phyloP scores from a whole-genome alignment of 2,329 filamentous ascomycete genomes.

The Cladosporium sp. region DNA sequence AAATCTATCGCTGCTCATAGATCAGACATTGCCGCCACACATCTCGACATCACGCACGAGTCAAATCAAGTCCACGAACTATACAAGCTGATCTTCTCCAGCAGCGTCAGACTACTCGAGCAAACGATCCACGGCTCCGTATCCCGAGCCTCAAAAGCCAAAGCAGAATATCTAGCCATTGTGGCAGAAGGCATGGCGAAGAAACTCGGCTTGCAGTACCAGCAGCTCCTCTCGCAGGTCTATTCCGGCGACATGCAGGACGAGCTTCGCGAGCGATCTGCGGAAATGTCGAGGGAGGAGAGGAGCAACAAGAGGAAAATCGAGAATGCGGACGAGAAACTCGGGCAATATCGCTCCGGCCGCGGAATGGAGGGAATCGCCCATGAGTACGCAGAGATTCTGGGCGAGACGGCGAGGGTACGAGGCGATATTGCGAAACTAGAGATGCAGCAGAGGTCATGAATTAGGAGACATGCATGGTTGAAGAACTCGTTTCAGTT shows the following conservation, averaged over 20 bases:
- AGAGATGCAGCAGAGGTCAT: not conserved
- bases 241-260: constrained; percentile 23
- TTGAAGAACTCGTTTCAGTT: not conserved
- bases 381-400: constrained; percentile 33
- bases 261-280: constrained; percentile 31
- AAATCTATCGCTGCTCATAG: constrained; percentile 18
- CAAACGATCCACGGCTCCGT: constrained; percentile 44
- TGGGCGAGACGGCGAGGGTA: constrained; percentile 25
- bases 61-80: constrained; percentile 30
- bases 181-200: constrained; percentile 39
- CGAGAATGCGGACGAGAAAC: constrained; percentile 28
- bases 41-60: constrained; percentile 32
- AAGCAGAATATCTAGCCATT: constrained; percentile 39
- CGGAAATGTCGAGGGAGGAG: constrained; percentile 28
- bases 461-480: not conserved
- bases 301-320: constrained; percentile 29
- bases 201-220: constrained; percentile 33
- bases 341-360: constrained; percentile 35
- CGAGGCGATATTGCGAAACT: constrained; percentile 28
- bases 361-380: constrained; percentile 37
- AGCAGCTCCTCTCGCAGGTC: constrained; percentile 23
- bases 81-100: constrained; percentile 35
- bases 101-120: constrained; percentile 41
- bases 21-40: constrained; percentile 25
- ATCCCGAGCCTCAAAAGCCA: constrained; percentile 36